A percentile compares a stretch with the other conserved stretches of the same genome.
Evolutionary conservation across 805 yeast genomes (phyloP).

Genomic region (Candida xyloterini): DNA sequence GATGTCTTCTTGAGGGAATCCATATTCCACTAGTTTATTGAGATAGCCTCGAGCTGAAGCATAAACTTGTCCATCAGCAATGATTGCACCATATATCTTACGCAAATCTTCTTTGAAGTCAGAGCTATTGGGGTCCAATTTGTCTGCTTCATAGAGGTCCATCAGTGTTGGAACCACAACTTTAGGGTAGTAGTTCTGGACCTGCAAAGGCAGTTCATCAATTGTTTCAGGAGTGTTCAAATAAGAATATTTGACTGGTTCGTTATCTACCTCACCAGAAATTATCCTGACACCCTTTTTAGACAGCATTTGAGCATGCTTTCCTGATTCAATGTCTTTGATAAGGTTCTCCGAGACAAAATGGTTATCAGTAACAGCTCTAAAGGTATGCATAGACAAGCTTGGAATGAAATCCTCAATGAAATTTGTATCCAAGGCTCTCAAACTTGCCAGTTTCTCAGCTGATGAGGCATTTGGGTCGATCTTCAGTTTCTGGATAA

Average conservation of each 20-base stretch:
- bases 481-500: slow-evolving; percentile 25
- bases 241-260: slow-evolving; percentile 31
- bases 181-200: slow-evolving; percentile 38
- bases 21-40: slow-evolving; percentile 27
- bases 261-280: slow-evolving; percentile 37
- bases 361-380: slow-evolving; percentile 40
- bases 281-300: slow-evolving; percentile 23
- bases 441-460: slow-evolving; percentile 5
- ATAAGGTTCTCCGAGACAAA: slow-evolving; percentile 34
- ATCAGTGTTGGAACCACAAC: slow-evolving; percentile 26
- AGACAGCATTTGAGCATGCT: slow-evolving; percentile 25
- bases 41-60: slow-evolving; percentile 37
- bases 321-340: slow-evolving; percentile 32
- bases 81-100: slow-evolving; percentile 34
- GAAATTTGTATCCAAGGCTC: slow-evolving; percentile 7
- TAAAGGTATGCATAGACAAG: slow-evolving; percentile 26
- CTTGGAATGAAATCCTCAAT: slow-evolving; percentile 24
- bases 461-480: neutral
- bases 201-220: slow-evolving; percentile 31
- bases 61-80: slow-evolving; percentile 40
- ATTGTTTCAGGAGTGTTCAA: slow-evolving; percentile 30
- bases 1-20: slow-evolving; percentile 26
- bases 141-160: slow-evolving; percentile 14
- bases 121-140: slow-evolving; percentile 11
- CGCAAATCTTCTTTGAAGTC: slow-evolving; percentile 14